phyloP scores from a whole-genome alignment of 345 rosid species.

The Rhodamnia argentea region DNA sequence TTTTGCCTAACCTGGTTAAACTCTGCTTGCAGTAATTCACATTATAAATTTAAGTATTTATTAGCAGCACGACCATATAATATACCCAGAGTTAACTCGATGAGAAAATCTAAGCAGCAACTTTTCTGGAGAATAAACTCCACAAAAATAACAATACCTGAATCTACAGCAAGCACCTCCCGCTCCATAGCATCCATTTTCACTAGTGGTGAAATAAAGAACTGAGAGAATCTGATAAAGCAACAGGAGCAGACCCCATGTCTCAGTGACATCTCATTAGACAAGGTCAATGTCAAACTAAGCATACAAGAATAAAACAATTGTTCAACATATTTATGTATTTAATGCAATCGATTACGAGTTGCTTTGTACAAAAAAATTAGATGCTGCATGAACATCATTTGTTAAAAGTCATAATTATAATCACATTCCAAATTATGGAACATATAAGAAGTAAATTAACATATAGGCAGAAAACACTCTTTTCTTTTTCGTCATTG shows the following conservation, averaged over 20 bases:
- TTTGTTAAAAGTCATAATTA: neutral
- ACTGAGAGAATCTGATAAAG: conserved; percentile 82
- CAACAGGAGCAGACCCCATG: conserved; percentile 8
- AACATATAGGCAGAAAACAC: neutral
- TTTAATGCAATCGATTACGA: neutral
- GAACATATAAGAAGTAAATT: neutral
- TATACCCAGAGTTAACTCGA: neutral
- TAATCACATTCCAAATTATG: neutral
- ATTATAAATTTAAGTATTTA: neutral
- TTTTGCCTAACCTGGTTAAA: conserved; percentile 92
- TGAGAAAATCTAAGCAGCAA: neutral
- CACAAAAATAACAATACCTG: conserved; percentile 41
- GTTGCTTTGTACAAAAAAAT: neutral
- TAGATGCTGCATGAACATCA: neutral
- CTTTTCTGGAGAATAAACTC: neutral
- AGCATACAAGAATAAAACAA: neutral
- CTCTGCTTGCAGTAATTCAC: conserved; percentile 26
- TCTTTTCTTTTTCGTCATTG: neutral
- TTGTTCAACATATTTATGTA: neutral
- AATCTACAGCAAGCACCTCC: conserved; percentile 94
- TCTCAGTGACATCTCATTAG: neutral
- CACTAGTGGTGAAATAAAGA: conserved; percentile 94
- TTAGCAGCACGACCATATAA: neutral
- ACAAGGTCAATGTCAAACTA: neutral
- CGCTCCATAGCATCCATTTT: conserved; percentile 94